Evolutionary conservation across 148 eudicot species (phyloP), one percentile per base, ranked within the genome.

Genomic region (Bassia scoparia): DNA sequence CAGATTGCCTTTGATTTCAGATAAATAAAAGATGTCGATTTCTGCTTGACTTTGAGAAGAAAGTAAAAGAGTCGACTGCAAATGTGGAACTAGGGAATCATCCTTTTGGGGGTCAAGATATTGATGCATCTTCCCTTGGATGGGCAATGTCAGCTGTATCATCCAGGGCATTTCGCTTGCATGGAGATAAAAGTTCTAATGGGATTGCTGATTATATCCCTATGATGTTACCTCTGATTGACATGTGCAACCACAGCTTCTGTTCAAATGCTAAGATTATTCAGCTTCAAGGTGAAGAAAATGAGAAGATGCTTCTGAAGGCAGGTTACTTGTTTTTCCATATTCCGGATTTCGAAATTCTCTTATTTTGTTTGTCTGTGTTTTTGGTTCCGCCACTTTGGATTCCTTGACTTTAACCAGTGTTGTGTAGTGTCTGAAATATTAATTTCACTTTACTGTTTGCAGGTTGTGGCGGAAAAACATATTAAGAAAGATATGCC

Each of bases 111-210:
- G 86, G 97, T 66, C 96, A 89, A 87, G 83, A 83, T 59, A 76
- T 94, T 31, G 86, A 89, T 87, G 83, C 98, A 30, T 89, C 98
- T 35, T 78, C 96, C 18, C 83, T 94, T 31, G 98, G 98, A 62
- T 94, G 98, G 98, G 98, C 91, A 34, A 89, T 91, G 95, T 84
- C 98, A 73, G 97, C 97, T 23, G 98, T 94, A 79, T 94, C 98
- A 74, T 91, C 98, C 46, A 83, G 98, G 79, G 98, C 98, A 71
- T 94, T 94, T 78, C 88, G 91, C 66, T 84, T 94, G 81, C 77
- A 87, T 76, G 90, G 91, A 46, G 71, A 78, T 70, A 86, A 84
- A 79, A 81, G 76, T 55, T 62, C 80, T 56, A 84, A 84, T 82
- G 88, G 92, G 59, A 71, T 74, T 71, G 88, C 61, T 55, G 49